Evolutionary conservation across 345 rosid genomes (phyloP).

Genomic region (Orychophragmus violaceus): DNA sequence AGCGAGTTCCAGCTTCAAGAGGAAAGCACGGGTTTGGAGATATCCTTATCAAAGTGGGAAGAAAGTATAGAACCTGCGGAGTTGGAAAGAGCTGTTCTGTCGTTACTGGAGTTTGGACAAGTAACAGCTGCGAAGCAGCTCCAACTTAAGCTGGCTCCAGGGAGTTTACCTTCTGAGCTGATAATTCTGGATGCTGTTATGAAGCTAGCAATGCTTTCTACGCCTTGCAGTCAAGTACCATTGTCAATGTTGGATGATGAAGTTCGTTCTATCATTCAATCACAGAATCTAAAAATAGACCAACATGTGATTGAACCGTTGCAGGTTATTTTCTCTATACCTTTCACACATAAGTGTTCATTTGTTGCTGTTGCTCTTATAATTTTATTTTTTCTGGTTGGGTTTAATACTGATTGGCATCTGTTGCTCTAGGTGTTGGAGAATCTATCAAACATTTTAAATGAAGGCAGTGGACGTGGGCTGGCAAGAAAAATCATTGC

Average conservation of each 20-base stretch:
- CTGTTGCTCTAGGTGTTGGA: conserved; percentile 61
- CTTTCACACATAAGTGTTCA: not conserved
- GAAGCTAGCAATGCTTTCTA: conserved; percentile 68
- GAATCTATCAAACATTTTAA: conserved; percentile 50
- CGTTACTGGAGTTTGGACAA: conserved; percentile 92
- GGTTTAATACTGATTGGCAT: conserved; percentile 4
- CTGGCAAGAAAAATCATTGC: conserved; percentile 77
- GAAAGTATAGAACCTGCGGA: conserved; percentile 83
- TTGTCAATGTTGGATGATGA: conserved; percentile 52
- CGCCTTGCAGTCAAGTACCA: conserved; percentile 48
- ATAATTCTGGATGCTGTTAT: conserved; percentile 67
- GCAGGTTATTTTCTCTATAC: conserved; percentile 48
- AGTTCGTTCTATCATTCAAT: conserved; percentile 54
- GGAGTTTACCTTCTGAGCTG: conserved; percentile 64
- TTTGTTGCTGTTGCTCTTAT: not conserved
- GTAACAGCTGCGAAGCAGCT: conserved; percentile 94
- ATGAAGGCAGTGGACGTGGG: conserved; percentile 87
- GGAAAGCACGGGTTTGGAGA: conserved; percentile 56
- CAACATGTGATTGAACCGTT: conserved; percentile 46
- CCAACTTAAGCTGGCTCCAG: conserved; percentile 83
- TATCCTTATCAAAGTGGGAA: conserved; percentile 88
- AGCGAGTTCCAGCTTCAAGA: conserved; percentile 59
- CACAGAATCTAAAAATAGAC: conserved; percentile 39
- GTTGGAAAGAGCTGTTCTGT: conserved; percentile 89
- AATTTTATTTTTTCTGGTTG: not conserved